Conservation (phyloP, 148 eudicot species). For the Vaccinium vitisidaea region DNA sequence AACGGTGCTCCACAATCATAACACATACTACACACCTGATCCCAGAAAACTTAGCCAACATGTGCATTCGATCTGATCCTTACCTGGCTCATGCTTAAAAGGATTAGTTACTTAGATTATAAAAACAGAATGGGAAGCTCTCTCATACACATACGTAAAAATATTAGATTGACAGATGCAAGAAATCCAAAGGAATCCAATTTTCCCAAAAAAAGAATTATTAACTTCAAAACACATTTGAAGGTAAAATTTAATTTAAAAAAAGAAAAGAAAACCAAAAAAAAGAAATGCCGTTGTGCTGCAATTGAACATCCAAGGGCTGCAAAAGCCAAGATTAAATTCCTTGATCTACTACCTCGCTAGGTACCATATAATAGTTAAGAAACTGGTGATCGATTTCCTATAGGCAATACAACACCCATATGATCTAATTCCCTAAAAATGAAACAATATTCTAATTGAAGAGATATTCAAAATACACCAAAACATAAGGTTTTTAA, state of each 20-base stretch:
- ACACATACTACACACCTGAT: slow-evolving; percentile 40
- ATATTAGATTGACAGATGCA: not conserved
- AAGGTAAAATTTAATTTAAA: not conserved
- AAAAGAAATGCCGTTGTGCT: not conserved
- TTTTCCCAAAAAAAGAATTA: not conserved
- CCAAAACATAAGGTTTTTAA: not conserved
- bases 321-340: not conserved
- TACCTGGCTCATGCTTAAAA: not conserved
- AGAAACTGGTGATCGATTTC: not conserved
- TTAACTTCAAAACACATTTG: not conserved
- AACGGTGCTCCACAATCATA: slow-evolving; percentile 26
- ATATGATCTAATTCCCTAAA: not conserved
- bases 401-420: not conserved
- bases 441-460: not conserved
- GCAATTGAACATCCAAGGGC: not conserved
- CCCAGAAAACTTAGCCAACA: slow-evolving; percentile 17
- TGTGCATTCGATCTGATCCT: slow-evolving; percentile 11
- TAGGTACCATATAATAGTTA: not conserved
- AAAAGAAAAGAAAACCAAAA: not conserved
- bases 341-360: not conserved
- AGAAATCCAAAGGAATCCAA: not conserved
- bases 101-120: not conserved
- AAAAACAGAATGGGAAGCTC: not conserved
- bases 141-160: not conserved
- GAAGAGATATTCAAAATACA: not conserved